Evolutionary conservation across 805 yeast genomes (phyloP).

Genomic region (Blastobotrys robertii): DNA sequence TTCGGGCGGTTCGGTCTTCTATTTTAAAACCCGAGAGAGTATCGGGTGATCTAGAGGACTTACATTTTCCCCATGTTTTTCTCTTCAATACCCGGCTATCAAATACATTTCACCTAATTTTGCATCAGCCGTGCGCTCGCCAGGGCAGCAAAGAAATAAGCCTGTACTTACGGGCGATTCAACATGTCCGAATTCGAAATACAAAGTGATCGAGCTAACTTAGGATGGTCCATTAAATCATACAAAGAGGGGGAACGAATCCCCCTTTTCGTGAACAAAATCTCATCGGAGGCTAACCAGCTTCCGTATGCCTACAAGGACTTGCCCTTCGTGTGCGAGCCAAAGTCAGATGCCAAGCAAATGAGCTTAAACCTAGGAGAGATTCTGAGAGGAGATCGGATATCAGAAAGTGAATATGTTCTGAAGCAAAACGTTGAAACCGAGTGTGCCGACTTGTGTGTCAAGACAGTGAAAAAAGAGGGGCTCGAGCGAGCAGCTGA

Average conservation of each 20-base stretch:
- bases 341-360: slow-evolving; percentile 41
- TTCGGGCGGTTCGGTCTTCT: background rate
- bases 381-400: slow-evolving; percentile 70
- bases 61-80: background rate
- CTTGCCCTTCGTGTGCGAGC: slow-evolving; percentile 66
- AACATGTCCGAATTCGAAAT: no score
- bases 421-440: slow-evolving; percentile 54
- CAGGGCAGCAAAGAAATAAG: no score
- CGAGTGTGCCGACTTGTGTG: slow-evolving; percentile 60
- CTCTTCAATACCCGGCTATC: background rate
- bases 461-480: slow-evolving; percentile 42
- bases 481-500: slow-evolving; percentile 47
- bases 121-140: no score
- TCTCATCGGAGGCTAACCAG: slow-evolving; percentile 68
- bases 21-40: background rate
- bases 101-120: background rate
- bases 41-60: no score
- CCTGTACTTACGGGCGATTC: no score
- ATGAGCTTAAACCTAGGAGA: slow-evolving; percentile 65
- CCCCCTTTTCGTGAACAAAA: slow-evolving; percentile 63
- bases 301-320: slow-evolving; percentile 70
- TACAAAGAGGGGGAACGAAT: slow-evolving; percentile 49
- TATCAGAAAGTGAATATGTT: slow-evolving; percentile 65
- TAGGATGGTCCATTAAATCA: slow-evolving; percentile 31
- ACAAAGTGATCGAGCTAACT: background rate